A percentile compares a stretch with the other conserved stretches of the same genome.
Conservation (phyloP, 2,329 filamentous ascomycete genomes). For the Drechslera avenae region DNA sequence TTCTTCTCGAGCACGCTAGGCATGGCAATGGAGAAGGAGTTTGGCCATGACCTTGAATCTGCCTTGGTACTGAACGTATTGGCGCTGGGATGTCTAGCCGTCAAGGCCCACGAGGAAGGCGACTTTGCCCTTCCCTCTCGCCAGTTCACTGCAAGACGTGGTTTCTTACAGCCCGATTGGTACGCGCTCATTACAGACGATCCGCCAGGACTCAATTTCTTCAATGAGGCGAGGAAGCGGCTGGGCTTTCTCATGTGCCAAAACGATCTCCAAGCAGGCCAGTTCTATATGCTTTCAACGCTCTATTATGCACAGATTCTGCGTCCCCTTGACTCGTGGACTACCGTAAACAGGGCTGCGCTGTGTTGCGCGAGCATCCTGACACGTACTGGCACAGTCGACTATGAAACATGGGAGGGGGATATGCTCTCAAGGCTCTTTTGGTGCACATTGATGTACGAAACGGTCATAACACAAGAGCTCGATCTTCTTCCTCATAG, state of each 20-base stretch:
- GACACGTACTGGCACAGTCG: conserved; percentile 49
- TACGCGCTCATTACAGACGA: conserved; percentile 45
- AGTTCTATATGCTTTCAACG: conserved; percentile 59
- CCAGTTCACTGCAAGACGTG: conserved; percentile 9
- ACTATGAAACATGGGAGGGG: conserved; percentile 59
- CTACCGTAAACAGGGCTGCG: conserved; percentile 59
- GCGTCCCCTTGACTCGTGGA: conserved; percentile 60
- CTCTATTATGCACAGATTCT: conserved; percentile 59
- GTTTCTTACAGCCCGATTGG: conserved; percentile 42
- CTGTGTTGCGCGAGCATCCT: conserved; percentile 56
- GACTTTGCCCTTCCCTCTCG: conserved; percentile 53
- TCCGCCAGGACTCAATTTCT: conserved; percentile 57
- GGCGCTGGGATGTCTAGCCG: conserved; percentile 58
- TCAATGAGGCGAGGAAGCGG: conserved; percentile 60
- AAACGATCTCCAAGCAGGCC: conserved; percentile 57
- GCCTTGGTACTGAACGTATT: conserved; percentile 59
- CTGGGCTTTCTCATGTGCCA: conserved; percentile 58
- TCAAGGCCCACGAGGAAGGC: conserved; percentile 57
- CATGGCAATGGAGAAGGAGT: conserved; percentile 56
- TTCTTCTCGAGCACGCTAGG: conserved; percentile 59
- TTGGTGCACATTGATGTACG: conserved; percentile 62
- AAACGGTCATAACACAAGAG: conserved; percentile 61
- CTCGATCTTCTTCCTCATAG: conserved; percentile 57
- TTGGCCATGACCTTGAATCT: conserved; percentile 59
- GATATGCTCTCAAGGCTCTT: conserved; percentile 63